Conservation (phyloP, 2,329 filamentous ascomycete species). For the Dactylellina drechsleri region DNA sequence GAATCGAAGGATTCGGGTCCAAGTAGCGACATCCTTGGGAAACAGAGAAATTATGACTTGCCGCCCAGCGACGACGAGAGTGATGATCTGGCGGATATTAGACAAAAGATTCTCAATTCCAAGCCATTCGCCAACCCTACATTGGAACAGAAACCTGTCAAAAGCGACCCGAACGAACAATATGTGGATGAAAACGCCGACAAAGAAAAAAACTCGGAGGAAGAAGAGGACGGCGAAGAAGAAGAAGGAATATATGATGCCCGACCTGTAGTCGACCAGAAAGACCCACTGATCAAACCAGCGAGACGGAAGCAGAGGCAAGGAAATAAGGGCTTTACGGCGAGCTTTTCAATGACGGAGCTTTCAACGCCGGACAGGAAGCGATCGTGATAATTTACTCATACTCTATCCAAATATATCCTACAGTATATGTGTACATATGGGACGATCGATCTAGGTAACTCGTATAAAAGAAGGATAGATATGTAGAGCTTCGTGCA, state of each 20-base stretch:
- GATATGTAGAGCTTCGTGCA: too few species aligned
- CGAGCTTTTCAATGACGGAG: slow-evolving; percentile 49
- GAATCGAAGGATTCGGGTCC: slow-evolving; percentile 61
- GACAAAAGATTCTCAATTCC: slow-evolving; percentile 87
- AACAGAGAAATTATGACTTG: slow-evolving; percentile 64
- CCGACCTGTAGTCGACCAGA: slow-evolving; percentile 70
- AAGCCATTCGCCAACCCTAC: slow-evolving; percentile 80
- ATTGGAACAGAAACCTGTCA: slow-evolving; percentile 56
- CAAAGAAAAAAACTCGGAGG: slow-evolving; percentile 65
- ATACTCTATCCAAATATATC: too few species aligned
- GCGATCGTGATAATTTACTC: background rate
- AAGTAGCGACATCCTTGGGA: slow-evolving; percentile 71
- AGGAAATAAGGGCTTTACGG: slow-evolving; percentile 63
- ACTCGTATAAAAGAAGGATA: too few species aligned
- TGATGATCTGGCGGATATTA: slow-evolving; percentile 87
- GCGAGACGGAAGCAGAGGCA: slow-evolving; percentile 71
- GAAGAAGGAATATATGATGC: slow-evolving; percentile 90
- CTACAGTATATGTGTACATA: too few species aligned
- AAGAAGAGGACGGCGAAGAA: slow-evolving; percentile 68
- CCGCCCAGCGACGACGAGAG: slow-evolving; percentile 74
- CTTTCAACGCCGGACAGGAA: slow-evolving; percentile 37
- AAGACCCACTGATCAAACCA: slow-evolving; percentile 72
- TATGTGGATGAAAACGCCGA: slow-evolving; percentile 77
- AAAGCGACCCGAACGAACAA: slow-evolving; percentile 68
- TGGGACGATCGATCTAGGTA: too few species aligned